These are phyloP conservation scores for Fagopyrum tataricum DNA, from an alignment of 148 eudicot genomes.

Conservation along the genomic window DNA sequence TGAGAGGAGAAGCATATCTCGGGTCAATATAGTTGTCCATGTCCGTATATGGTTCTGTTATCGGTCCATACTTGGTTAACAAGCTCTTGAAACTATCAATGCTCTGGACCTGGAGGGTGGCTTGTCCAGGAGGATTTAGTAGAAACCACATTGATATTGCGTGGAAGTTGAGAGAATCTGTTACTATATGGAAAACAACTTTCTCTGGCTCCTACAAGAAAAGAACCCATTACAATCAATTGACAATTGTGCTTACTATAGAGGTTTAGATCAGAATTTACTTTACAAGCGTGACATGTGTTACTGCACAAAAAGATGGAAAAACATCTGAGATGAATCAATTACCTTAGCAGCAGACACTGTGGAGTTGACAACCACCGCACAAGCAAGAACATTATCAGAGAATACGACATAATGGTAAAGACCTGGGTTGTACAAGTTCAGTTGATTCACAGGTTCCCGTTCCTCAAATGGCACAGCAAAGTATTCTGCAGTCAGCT, in stretches of 20 bases:
- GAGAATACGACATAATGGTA: conserved; percentile 80
- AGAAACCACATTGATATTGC: conserved; percentile 95
- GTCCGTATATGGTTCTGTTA: conserved; percentile 25
- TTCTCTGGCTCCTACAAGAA: conserved; percentile 73
- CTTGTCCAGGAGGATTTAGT: conserved; percentile 68
- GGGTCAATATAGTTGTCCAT: conserved; percentile 55
- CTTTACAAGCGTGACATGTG: too few relatives aligned
- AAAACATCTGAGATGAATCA: conserved; percentile 13
- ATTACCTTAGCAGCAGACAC: conserved; percentile 64
- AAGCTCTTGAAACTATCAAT: conserved; percentile 49
- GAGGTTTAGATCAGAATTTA: neutral
- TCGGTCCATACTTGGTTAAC: conserved; percentile 16
- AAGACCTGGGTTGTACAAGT: conserved; percentile 42
- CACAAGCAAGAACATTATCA: conserved; percentile 87
- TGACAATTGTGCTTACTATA: neutral
- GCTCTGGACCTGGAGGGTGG: conserved; percentile 67
- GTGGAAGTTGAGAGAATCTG: conserved; percentile 77
- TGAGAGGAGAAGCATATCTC: conserved; percentile 75
- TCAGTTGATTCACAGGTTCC: conserved; percentile 47
- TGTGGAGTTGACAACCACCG: conserved; percentile 88
- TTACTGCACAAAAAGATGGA: neutral
- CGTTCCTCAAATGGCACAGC: conserved; percentile 47
- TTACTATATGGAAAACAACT: conserved; percentile 77
- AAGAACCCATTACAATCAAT: conserved; percentile 18
- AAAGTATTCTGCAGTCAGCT: conserved; percentile 73